phyloP scores from a whole-genome alignment of 2,329 filamentous ascomycete genomes.

The Xylogone sp. region DNA sequence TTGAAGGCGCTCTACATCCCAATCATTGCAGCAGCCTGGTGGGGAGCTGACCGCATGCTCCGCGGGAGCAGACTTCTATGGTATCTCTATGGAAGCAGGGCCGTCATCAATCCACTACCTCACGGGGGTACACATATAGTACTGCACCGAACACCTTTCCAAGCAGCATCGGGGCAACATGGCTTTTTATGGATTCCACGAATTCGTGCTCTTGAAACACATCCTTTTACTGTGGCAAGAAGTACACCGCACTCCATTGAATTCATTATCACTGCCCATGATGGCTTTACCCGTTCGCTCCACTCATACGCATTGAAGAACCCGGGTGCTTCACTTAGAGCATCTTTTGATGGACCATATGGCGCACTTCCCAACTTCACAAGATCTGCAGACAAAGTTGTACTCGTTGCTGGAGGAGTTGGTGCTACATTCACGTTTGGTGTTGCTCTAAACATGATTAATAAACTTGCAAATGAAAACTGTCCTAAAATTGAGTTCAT shows the following conservation, averaged over 20 bases:
- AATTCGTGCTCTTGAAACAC: constrained; percentile 53
- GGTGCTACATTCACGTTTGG: constrained; percentile 57
- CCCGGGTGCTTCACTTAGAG: constrained; percentile 44
- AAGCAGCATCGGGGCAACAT: constrained; percentile 52
- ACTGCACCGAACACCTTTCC: constrained; percentile 42
- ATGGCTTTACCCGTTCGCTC: constrained; percentile 55
- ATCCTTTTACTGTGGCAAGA: constrained; percentile 59
- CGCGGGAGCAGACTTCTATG: constrained; percentile 39
- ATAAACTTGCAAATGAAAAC: constrained; percentile 34
- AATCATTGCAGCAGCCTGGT: constrained; percentile 41
- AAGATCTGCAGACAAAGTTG: constrained; percentile 46
- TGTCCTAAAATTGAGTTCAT: constrained; percentile 41
- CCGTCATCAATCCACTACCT: constrained; percentile 49
- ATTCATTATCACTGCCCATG: constrained; percentile 54
- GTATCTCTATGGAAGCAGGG: constrained; percentile 47
- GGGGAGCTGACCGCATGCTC: constrained; percentile 47
- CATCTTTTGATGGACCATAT: constrained; percentile 57
- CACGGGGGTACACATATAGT: constrained; percentile 52
- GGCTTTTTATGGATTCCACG: constrained; percentile 61
- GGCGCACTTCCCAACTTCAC: constrained; percentile 50
- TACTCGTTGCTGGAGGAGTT: constrained; percentile 58
- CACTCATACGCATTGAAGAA: constrained; percentile 47
- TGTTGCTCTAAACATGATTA: constrained; percentile 41
- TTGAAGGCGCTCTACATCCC: constrained; percentile 38
- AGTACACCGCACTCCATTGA: constrained; percentile 40